Evolutionary conservation across 331 rosid species (phyloP), one percentile per base, ranked within the genome.

Genomic region (Pyrus hybrid): DNA sequence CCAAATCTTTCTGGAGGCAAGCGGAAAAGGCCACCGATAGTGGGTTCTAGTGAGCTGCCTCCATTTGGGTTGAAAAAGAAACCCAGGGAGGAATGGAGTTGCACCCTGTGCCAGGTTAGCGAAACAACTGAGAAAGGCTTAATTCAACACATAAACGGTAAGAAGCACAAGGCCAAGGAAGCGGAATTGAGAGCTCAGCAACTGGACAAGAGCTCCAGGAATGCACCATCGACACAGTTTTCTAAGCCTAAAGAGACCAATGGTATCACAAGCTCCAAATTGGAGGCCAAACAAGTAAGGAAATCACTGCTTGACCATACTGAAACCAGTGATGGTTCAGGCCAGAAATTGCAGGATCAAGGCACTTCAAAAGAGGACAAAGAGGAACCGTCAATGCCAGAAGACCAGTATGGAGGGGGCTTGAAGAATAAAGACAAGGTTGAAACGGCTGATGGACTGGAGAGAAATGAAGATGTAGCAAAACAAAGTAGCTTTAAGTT

Each of bases 141-240:
- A 20, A 76, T 73, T 8, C 74, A 68, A 9, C 97, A 93, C 80
- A 80, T 89, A 54, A 81, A 64, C 1, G 88, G 98, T 18, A 88
- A n/a, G 85, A 93, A 79, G 86, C 98, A 91, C 87, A 89, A 62
- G 83, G 84, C 90, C 65, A 89, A 73, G 61, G 93, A 81, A 77
- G 82, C 70, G 17, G 28, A 75, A 20, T 68, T 84, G 21, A 71
- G 32, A 64, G 74, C 61, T 22, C 64, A 12, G 26, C 85, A 69
- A 64, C 68, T 21, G 30, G 80, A 65, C 56, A 41, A 41, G 47
- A 41, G 14, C 47, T 68, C 63, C 56, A 53, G 25, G 57, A 28
- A 66, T 20, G 77, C 66, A 5, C 68, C 72, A 73, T 22, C 49
- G 53, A 64, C 71, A 35, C 72, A 66, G 73, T 63, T 54, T 61